Evolutionary conservation across 2,329 filamentous ascomycete genomes (phyloP), one percentile per base, ranked within the genome.

Genomic region (Pseudogymnoascus sp.): DNA sequence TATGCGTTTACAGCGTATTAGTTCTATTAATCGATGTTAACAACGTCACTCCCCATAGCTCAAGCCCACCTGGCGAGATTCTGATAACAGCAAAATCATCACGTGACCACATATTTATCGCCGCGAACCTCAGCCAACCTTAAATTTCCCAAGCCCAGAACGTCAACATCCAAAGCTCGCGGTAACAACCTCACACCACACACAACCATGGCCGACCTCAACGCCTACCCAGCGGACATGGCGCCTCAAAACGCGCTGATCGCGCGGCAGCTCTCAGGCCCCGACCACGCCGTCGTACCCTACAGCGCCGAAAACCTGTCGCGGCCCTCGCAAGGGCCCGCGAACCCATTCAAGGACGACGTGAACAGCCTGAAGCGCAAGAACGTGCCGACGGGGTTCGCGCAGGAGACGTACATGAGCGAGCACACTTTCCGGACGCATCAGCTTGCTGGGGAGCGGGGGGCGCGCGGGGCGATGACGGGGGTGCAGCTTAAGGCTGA

Each of bases 371-470:
- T 86, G 64, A 93, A 93, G 76, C 86, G 90, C 65, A 93, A 93
- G 72, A 93, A 92, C 66, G 82, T 93, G 1, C 82, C 90, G 10
- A 97, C 95, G 0, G 95, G 95, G 10, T 89, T 85, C 70, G 95
- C 95, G 1, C 84, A 95, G 69, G 93, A 99, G 76, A 92, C 90
- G 0, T 90, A 85, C 69, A 86, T 99, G 67, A 96, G 91, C 75
- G 95, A 98, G 72, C 86, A 93, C 67, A 92, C 90, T 0, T 99
- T 99, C 74, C 86, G 91, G 69, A 85, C 85, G 71, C 92, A 95
- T 67, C 93, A 97, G 73, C 88, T 91, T 63, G 92, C 91, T 1
- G 56, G 31, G 28, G 26, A 19, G 28, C 7, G 31, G 10, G 56
- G 56, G 7, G 56, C 35, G 16, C 85, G 70, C 74, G 88, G 76